These are phyloP conservation scores for Dentipellis sp. DNA, from an alignment of 768 basidiomycete species.

Conservation along the genomic window DNA sequence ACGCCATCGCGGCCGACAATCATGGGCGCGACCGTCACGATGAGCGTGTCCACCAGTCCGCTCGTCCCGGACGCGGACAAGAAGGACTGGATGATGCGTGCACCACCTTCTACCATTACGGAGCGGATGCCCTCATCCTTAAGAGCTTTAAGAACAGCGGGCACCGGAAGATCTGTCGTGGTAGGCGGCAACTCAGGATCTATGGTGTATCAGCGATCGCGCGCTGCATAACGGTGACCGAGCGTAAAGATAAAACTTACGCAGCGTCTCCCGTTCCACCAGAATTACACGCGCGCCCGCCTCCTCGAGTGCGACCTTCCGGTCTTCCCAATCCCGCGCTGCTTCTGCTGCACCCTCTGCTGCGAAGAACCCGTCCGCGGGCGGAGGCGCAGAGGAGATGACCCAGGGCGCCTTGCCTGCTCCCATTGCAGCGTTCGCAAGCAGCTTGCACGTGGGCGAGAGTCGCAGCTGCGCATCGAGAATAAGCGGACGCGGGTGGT, in stretches of 20 bases:
- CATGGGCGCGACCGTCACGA: slow-evolving; percentile 84
- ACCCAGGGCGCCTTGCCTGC: slow-evolving; percentile 68
- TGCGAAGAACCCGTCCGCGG: slow-evolving; percentile 16
- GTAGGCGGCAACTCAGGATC: slow-evolving; percentile 7
- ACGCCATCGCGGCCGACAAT: slow-evolving; percentile 70
- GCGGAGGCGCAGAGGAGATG: slow-evolving; percentile 33
- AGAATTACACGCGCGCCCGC: slow-evolving; percentile 63
- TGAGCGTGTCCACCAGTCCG: slow-evolving; percentile 51
- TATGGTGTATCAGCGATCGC: neutral
- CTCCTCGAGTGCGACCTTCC: slow-evolving; percentile 35
- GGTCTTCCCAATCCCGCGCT: slow-evolving; percentile 22
- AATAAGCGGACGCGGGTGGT: slow-evolving; percentile 74
- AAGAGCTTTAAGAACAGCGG: slow-evolving; percentile 42
- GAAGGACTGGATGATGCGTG: slow-evolving; percentile 71
- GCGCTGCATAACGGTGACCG: too few relatives aligned
- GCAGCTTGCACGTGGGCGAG: slow-evolving; percentile 54
- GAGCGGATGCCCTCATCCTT: slow-evolving; percentile 49
- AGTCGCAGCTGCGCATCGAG: slow-evolving; percentile 73
- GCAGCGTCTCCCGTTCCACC: slow-evolving; percentile 25
- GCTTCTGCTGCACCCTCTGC: slow-evolving; percentile 9
- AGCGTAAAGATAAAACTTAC: slow-evolving; percentile 24
- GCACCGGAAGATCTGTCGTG: slow-evolving; percentile 34
- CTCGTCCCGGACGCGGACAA: slow-evolving; percentile 24
- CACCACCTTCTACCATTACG: slow-evolving; percentile 96
- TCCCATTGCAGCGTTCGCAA: slow-evolving; percentile 51